Conservation (phyloP, 176 grass and related monocot genomes). For the Aegilops sharonensis region DNA sequence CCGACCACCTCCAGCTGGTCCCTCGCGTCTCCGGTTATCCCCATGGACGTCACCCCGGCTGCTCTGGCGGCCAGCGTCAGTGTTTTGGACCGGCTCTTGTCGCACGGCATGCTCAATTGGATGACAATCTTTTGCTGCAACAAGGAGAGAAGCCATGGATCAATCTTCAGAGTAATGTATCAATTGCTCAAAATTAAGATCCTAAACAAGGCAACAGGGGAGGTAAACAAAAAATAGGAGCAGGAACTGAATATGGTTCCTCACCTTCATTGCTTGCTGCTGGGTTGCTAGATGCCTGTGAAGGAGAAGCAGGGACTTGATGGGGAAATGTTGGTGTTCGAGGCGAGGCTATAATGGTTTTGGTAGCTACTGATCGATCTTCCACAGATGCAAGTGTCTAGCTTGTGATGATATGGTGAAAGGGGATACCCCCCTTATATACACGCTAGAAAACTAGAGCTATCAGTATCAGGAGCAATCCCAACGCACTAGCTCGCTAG, state of each 20-base stretch:
- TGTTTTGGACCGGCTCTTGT: slow-evolving; percentile 31
- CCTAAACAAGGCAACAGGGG: neutral
- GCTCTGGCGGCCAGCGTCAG: slow-evolving; percentile 34
- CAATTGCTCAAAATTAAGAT: neutral
- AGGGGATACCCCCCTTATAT: neutral
- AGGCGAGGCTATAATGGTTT: no score
- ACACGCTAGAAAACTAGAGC: no score
- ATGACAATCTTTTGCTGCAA: slow-evolving; percentile 69
- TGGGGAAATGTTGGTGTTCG: neutral
- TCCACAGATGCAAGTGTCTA: neutral
- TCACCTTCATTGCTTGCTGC: slow-evolving; percentile 32
- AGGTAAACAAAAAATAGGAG: neutral
- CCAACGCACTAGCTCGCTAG: neutral
- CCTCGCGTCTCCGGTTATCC: slow-evolving; percentile 45
- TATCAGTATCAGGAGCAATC: neutral
- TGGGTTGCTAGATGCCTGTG: no score
- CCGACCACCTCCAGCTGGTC: slow-evolving; percentile 59
- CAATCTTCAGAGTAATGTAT: neutral
- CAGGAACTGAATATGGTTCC: neutral
- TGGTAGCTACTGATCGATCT: neutral
- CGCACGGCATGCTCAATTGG: slow-evolving; percentile 41
- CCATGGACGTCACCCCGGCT: slow-evolving; percentile 38
- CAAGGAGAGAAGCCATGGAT: neutral
- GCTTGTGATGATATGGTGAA: neutral
- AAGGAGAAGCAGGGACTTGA: neutral